These are phyloP conservation scores for Metschnikowia cubensis DNA, from an alignment of 805 yeast species.

Conservation along the genomic window DNA sequence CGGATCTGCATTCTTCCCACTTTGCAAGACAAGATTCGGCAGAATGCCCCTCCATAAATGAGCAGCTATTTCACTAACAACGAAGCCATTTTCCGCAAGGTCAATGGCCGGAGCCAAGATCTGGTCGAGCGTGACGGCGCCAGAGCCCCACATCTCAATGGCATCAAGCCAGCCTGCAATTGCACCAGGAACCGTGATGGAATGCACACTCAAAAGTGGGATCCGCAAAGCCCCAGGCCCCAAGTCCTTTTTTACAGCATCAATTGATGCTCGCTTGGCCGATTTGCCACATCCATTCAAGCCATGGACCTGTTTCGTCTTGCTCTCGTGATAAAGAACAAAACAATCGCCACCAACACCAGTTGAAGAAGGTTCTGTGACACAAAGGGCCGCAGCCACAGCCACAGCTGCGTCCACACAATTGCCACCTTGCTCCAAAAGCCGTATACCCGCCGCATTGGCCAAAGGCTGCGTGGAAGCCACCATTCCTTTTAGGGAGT, in stretches of 20 bases:
- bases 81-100: slow-evolving; percentile 65
- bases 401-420: slow-evolving; percentile 65
- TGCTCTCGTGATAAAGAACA: slow-evolving; percentile 49
- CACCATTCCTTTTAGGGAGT: slow-evolving; percentile 68
- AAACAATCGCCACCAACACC: slow-evolving; percentile 72
- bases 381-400: slow-evolving; percentile 51
- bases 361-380: slow-evolving; percentile 56
- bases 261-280: slow-evolving; percentile 47
- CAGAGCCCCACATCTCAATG: slow-evolving; percentile 67
- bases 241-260: slow-evolving; percentile 38
- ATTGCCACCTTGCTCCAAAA: slow-evolving; percentile 70
- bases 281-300: slow-evolving; percentile 76
- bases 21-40: slow-evolving; percentile 34
- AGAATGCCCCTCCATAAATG: slow-evolving; percentile 44
- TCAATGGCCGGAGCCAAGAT: slow-evolving; percentile 63
- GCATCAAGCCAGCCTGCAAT: slow-evolving; percentile 79
- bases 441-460: slow-evolving; percentile 64
- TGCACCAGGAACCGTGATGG: slow-evolving; percentile 75
- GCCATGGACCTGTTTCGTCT: slow-evolving; percentile 53
- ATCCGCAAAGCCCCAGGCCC: slow-evolving; percentile 35
- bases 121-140: slow-evolving; percentile 54
- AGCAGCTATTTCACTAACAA: slow-evolving; percentile 59
- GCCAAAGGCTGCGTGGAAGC: slow-evolving; percentile 77
- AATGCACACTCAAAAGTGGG: slow-evolving; percentile 48
- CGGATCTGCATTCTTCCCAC: slow-evolving; percentile 24